A percentile compares a stretch with the other conserved stretches of the same genome.
These are phyloP conservation scores for Closterium sp. DNA, from an alignment of 139 green algal species.

Conservation along the genomic window DNA sequence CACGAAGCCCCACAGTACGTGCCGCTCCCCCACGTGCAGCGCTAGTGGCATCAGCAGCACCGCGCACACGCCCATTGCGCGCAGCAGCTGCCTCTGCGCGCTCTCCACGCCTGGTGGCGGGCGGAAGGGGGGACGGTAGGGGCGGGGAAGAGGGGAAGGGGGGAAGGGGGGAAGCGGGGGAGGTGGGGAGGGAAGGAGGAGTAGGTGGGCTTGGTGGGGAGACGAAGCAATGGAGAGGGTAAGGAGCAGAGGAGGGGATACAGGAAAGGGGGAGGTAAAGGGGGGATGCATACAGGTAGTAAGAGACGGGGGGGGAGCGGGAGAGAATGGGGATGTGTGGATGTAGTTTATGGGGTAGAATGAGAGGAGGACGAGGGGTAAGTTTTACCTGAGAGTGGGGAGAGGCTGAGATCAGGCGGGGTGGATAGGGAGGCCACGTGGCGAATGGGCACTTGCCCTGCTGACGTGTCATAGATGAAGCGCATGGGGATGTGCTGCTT, in stretches of 20 bases:
- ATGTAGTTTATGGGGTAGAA: not conserved
- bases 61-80: not conserved
- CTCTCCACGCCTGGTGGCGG: constrained; percentile 19
- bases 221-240: not conserved
- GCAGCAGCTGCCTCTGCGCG: constrained; percentile 7
- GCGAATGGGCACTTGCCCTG: constrained; percentile 1
- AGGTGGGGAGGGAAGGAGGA: not conserved
- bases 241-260: not conserved
- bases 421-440: not conserved
- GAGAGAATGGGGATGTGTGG: not conserved
- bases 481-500: constrained; percentile 26
- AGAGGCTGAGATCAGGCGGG: not conserved
- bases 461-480: constrained; percentile 10
- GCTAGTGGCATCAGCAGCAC: constrained; percentile 26
- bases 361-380: not conserved
- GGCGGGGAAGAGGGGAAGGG: not conserved
- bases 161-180: not conserved
- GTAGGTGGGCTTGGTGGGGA: not conserved
- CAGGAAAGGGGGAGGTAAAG: not conserved
- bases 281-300: no score
- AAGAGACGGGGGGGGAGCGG: not conserved
- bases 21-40: not conserved
- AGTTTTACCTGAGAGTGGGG: constrained; percentile 9
- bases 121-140: not conserved
- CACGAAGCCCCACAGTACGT: constrained; percentile 22